These are phyloP conservation scores for Pyrenula aspistea DNA, from an alignment of 495 filamentous ascomycete species.

Conservation along the genomic window DNA sequence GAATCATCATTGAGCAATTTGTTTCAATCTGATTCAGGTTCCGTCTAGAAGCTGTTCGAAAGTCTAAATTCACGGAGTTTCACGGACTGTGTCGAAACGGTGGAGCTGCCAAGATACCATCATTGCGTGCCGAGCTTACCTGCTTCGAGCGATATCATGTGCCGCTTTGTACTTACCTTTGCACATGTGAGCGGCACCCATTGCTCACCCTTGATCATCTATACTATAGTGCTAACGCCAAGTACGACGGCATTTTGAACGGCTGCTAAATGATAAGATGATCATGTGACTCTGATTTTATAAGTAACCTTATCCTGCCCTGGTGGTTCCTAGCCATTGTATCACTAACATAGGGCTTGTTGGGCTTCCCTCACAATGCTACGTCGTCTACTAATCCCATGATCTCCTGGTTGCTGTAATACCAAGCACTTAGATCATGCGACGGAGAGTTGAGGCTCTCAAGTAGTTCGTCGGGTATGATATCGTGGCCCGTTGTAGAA, in stretches of 20 bases:
- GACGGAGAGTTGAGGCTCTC: slow-evolving; percentile 1
- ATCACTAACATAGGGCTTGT: too few relatives aligned
- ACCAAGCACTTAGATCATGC: slow-evolving; percentile 13
- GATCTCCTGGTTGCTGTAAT: slow-evolving; percentile 12
- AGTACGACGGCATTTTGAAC: too few relatives aligned
- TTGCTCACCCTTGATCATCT: too few relatives aligned
- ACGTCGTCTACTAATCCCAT: slow-evolving; percentile 13
- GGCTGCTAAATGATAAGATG: too few relatives aligned
- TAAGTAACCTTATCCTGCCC: too few relatives aligned
- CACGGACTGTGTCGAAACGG: background rate
- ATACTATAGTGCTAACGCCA: too few relatives aligned
- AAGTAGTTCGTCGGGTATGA: background rate
- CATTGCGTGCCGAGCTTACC: background rate
- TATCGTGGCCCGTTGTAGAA: background rate
- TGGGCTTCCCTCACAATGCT: background rate
- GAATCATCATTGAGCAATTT: too few relatives aligned
- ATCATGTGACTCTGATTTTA: too few relatives aligned
- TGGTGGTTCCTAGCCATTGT: too few relatives aligned
- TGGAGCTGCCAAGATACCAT: background rate
- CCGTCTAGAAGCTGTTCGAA: too few relatives aligned
- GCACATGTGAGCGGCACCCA: too few relatives aligned
- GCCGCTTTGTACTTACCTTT: background rate
- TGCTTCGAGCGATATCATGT: background rate
- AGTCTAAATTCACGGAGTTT: background rate
- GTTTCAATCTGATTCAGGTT: too few relatives aligned